Conservation (phyloP, 208 protist genomes). For the Leishmania tarentolae region DNA sequence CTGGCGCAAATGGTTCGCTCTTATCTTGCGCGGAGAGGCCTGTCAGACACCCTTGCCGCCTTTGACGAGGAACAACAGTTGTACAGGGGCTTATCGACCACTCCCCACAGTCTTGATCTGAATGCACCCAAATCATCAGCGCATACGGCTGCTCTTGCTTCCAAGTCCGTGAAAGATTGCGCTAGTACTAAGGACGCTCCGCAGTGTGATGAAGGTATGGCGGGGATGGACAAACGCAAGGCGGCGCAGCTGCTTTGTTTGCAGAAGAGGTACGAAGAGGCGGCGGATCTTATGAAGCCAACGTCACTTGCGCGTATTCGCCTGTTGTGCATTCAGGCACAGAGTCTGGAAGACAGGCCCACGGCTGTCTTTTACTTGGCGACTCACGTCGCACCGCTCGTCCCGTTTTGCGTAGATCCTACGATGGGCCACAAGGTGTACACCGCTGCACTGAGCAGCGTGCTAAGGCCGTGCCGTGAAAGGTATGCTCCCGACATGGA, state of each 20-base stretch:
- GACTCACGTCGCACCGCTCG: constrained; percentile 45
- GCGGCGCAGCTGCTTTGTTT: constrained; percentile 62
- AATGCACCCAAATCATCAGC: neutral
- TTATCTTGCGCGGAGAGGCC: constrained; percentile 62
- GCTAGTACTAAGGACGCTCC: neutral
- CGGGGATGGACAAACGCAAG: constrained; percentile 42
- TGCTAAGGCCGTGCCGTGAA: constrained; percentile 30
- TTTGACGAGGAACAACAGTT: constrained; percentile 37
- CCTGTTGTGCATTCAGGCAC: constrained; percentile 60
- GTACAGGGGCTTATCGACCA: neutral
- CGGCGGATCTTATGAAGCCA: constrained; percentile 48
- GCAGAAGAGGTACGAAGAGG: constrained; percentile 43
- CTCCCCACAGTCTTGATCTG: neutral
- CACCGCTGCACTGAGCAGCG: constrained; percentile 15
- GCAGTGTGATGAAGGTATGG: neutral
- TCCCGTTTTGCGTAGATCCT: constrained; percentile 42
- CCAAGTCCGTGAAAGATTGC: neutral
- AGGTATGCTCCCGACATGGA: constrained; percentile 13
- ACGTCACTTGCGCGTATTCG: constrained; percentile 51
- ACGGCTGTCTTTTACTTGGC: constrained; percentile 45
- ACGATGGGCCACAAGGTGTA: constrained; percentile 37
- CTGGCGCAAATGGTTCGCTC: constrained; percentile 64
- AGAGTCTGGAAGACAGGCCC: constrained; percentile 28
- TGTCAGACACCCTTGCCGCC: constrained; percentile 56
- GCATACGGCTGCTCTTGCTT: neutral